Percentiles rank a stretch among this genome's conserved stretches.
Evolutionary conservation across 768 basidiomycete genomes (phyloP).

Genomic region (Podaxis pistillaris): DNA sequence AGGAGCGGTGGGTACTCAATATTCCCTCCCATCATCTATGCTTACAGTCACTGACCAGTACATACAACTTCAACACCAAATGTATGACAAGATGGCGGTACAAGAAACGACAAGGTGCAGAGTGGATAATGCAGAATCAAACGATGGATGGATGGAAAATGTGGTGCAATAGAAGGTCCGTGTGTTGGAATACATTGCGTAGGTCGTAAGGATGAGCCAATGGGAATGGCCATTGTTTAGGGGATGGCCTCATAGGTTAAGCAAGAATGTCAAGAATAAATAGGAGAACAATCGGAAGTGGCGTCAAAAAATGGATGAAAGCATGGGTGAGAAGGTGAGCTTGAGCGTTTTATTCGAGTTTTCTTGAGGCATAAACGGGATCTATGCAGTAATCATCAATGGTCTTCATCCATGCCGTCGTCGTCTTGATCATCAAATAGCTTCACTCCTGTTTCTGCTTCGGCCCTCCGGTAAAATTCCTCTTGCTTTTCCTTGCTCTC

Average conservation of each 20-base stretch:
- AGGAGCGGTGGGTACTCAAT: not conserved
- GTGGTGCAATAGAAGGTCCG: not conserved
- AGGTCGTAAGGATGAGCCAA: too few relatives aligned
- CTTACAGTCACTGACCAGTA: not conserved
- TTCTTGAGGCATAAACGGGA: not conserved
- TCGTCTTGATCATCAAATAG: constrained; percentile 2
- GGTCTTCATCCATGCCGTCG: constrained; percentile 7
- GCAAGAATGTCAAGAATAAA: not conserved
- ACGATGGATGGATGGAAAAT: not conserved
- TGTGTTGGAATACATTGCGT: not conserved
- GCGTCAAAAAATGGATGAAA: too few relatives aligned
- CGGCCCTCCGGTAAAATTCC: constrained; percentile 9
- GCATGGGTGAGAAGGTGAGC: not conserved
- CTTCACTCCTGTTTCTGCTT: constrained; percentile 1
- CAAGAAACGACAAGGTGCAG: not conserved
- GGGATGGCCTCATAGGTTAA: not conserved
- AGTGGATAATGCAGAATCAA: not conserved
- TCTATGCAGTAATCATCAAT: not conserved
- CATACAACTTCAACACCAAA: not conserved
- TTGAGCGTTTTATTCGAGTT: not conserved
- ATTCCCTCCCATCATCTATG: not conserved
- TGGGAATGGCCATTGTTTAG: not conserved
- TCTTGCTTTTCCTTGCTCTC: constrained; percentile 8
- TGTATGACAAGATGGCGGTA: not conserved
- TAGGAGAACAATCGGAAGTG: not conserved